A percentile compares a stretch with the other conserved stretches of the same genome.
These are phyloP conservation scores for Calonectria ilicicola DNA, from an alignment of 2,329 filamentous ascomycete genomes.

Conservation along the genomic window DNA sequence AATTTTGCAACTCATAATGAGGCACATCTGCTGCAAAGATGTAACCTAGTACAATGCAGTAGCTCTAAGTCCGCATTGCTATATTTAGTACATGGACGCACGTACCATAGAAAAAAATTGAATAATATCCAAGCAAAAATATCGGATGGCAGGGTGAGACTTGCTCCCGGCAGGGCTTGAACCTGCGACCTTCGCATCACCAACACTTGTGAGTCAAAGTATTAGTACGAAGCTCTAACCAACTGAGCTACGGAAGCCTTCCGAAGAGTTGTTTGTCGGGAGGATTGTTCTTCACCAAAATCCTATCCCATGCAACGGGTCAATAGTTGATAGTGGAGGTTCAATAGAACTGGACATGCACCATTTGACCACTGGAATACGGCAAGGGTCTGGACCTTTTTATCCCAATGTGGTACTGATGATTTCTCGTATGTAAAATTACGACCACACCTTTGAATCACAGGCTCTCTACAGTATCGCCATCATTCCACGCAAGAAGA, in stretches of 20 bases:
- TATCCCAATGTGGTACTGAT: neutral
- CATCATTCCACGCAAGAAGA: neutral
- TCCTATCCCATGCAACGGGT: neutral
- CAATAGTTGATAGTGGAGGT: no score
- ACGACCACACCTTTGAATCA: neutral
- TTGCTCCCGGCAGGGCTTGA: slow-evolving; percentile 45
- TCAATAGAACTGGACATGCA: no score
- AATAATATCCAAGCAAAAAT: slow-evolving; percentile 10
- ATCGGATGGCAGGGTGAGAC: slow-evolving; percentile 35
- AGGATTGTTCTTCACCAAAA: neutral
- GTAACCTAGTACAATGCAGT: neutral
- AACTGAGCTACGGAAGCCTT: slow-evolving; percentile 46
- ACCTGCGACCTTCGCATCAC: slow-evolving; percentile 46
- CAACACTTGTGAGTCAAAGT: slow-evolving; percentile 31
- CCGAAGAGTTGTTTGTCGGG: slow-evolving; percentile 7
- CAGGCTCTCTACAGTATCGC: neutral
- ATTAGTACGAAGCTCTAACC: slow-evolving; percentile 47
- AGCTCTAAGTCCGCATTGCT: no score
- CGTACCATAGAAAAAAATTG: no score
- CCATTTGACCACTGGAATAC: no score
- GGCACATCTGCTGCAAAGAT: neutral
- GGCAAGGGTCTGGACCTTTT: neutral
- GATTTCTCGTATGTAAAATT: neutral
- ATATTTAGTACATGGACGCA: no score
- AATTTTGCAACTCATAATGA: neutral